phyloP scores from a whole-genome alignment of 768 basidiomycete genomes.

The Lanmaoa pseudosensibilis region DNA sequence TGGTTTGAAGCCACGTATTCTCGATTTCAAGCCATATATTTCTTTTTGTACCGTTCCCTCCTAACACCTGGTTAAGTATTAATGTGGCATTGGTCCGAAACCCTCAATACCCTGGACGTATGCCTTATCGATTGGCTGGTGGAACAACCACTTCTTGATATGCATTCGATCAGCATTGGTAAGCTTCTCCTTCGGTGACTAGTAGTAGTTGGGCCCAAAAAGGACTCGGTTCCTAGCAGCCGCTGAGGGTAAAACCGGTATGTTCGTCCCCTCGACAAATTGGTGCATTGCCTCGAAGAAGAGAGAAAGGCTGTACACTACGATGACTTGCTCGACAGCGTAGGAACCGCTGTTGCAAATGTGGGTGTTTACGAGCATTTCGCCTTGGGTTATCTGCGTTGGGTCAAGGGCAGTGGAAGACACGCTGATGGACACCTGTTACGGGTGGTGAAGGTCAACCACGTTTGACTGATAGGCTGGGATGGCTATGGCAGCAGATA shows the following conservation, averaged over 20 bases:
- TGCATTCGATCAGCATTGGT: constrained; percentile 1
- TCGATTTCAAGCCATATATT: background rate
- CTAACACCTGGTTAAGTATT: background rate
- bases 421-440: constrained; percentile 26
- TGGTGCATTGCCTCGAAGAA: constrained; percentile 6
- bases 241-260: background rate
- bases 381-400: constrained; percentile 4
- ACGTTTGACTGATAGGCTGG: background rate
- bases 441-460: background rate
- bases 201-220: background rate
- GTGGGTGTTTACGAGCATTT: background rate
- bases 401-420: constrained; percentile 35
- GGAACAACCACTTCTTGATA: constrained; percentile 1
- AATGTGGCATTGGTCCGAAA: background rate
- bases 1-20: background rate
- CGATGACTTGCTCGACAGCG: background rate
- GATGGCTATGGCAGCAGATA: constrained; percentile 1
- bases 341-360: background rate
- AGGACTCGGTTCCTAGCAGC: background rate
- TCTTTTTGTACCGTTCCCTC: background rate
- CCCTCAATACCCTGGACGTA: background rate
- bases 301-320: constrained; percentile 9
- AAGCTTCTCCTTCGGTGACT: background rate
- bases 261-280: background rate
- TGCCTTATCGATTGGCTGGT: background rate